A percentile compares a stretch with the other conserved stretches of the same genome.
Conservation (phyloP, 768 basidiomycete genomes). For the Scleroderma citrinum region DNA sequence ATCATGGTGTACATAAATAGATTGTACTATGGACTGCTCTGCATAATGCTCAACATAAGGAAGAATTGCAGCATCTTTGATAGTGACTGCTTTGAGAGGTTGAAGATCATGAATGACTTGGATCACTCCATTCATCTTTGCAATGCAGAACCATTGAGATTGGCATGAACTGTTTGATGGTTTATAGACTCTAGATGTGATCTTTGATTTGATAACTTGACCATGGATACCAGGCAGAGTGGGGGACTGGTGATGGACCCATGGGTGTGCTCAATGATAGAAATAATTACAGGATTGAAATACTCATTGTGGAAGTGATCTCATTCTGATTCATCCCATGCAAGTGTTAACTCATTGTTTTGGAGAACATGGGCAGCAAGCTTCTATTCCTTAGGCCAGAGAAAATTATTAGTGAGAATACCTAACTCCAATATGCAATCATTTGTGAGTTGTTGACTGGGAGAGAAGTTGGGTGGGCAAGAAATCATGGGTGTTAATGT, state of each 20-base stretch:
- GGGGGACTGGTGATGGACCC: slow-evolving; percentile 22
- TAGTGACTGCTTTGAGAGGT: slow-evolving; percentile 9
- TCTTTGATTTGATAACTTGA: slow-evolving; percentile 24
- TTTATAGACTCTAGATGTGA: slow-evolving; percentile 35
- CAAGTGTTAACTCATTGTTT: neutral
- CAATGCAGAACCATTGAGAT: slow-evolving; percentile 34
- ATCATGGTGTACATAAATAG: neutral
- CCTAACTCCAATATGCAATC: neutral
- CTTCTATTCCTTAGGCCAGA: neutral
- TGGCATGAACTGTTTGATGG: slow-evolving; percentile 33
- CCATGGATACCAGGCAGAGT: slow-evolving; percentile 24
- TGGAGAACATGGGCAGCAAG: neutral
- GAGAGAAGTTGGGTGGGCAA: neutral
- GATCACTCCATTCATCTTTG: slow-evolving; percentile 18
- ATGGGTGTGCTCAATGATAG: slow-evolving; percentile 30
- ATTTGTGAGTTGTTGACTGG: neutral
- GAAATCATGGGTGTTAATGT: neutral
- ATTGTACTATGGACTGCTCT: slow-evolving; percentile 7
- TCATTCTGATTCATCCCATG: slow-evolving; percentile 22
- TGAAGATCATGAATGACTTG: slow-evolving; percentile 17
- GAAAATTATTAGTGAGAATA: neutral
- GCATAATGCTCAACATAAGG: slow-evolving; percentile 9
- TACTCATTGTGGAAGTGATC: slow-evolving; percentile 28
- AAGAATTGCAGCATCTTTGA: slow-evolving; percentile 5
- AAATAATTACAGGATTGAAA: slow-evolving; percentile 28